Evolutionary conservation across 2,329 filamentous ascomycete species (phyloP).

Genomic region (Trichoderma aggressivum): DNA sequence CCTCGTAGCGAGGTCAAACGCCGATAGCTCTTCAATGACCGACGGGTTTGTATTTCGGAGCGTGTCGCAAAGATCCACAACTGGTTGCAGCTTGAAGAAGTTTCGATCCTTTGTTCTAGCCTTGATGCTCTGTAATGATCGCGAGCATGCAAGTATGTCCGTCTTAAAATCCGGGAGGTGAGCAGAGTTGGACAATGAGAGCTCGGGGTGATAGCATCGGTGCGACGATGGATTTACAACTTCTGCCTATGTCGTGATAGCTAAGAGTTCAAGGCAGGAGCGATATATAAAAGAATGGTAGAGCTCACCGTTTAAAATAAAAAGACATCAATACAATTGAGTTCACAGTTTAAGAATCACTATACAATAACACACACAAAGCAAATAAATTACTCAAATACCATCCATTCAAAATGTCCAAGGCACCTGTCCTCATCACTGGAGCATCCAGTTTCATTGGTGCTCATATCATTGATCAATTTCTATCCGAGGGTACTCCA

Average conservation of each 20-base stretch:
- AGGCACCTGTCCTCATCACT: neutral
- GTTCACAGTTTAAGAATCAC: neutral
- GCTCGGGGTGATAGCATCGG: neutral
- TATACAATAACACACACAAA: neutral
- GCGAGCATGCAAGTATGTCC: neutral
- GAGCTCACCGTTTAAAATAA: neutral
- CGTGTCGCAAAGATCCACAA: neutral
- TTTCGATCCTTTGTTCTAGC: neutral
- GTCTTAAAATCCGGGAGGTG: neutral
- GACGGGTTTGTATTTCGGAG: neutral
- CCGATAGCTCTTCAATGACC: neutral
- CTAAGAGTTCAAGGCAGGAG: neutral
- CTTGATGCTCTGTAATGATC: neutral
- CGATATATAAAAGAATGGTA: neutral
- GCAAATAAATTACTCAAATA: neutral
- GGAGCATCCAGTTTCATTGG: conserved; percentile 7
- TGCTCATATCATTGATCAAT: conserved; percentile 10
- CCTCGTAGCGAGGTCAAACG: neutral
- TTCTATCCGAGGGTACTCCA: conserved; percentile 5
- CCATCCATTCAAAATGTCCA: neutral
- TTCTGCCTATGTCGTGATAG: neutral
- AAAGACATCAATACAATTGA: neutral
- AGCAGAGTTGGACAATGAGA: neutral
- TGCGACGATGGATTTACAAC: neutral
- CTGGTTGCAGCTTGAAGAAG: neutral